Base-by-base conservation (phyloP, 1,284 basidiomycete genomes). In the Pyrrhoderma noxium region DNA sequence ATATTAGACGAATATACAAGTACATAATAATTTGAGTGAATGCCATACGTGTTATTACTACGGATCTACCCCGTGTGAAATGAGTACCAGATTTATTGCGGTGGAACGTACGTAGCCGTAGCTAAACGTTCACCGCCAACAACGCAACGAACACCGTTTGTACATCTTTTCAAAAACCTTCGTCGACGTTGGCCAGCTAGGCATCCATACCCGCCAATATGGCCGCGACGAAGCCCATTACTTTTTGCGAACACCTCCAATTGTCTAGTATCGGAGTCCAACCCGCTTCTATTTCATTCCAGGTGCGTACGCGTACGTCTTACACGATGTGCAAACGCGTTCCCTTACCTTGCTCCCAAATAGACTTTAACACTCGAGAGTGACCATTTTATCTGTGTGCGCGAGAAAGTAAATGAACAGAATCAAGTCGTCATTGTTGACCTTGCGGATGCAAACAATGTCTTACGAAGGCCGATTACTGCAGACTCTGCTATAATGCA, bases 401-500 rank as follows among this genome's bases (percentile, higher is more conserved):
- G 91, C 52, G 90, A 93, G 73, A 89, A 89, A 69, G 76, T 88
- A 64, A 85, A 86, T 62, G 92, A 93, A 60, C 85, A 89, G 64
- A 93, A 94, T 70, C 93, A 96, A 72, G 93, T 98, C 58, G 92
- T 96, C 65, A 97, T 98, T 65, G 89, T 98, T 64, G 93, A 96
- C 80, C 84, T 98, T 57, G 76, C 86, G 54, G 91, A 97, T 67
- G 89, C 92, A 64, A 95, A 95, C 73, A 92, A 94, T 84, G 85
- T 97, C 61, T 84, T 98, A 60, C 85, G 96, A 60, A 77, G 96
- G 65, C 96, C 96, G 54, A 99, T 99, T 65, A 92, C 91, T 21
- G 96, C 82, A 14, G 96, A 99, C 69, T 94, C 91, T 52, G 95
- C 96, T 57, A 97, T 99, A 64, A 99, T 99, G 95, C 94, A 98